Conservation (phyloP, 2,329 filamentous ascomycete genomes). For the Dothidotthia symphoricarpi region DNA sequence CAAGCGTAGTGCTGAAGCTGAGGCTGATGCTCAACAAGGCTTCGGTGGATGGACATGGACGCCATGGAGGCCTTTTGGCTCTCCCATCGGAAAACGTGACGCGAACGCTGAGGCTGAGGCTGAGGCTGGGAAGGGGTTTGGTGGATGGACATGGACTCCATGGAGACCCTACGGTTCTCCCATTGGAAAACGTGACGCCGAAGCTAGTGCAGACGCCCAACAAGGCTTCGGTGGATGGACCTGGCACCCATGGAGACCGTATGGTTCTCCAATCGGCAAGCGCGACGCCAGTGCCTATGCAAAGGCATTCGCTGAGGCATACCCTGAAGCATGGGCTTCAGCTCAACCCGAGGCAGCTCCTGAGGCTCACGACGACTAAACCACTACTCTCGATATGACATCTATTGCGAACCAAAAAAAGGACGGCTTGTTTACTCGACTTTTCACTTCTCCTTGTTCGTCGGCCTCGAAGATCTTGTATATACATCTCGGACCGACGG, state of each 20-base stretch:
- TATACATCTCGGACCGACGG: neutral
- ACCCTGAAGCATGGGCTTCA: too few relatives aligned
- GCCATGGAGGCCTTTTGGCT: constrained; percentile 5
- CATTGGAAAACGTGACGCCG: constrained; percentile 34
- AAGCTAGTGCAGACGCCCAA: constrained; percentile 6
- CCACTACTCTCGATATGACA: too few relatives aligned
- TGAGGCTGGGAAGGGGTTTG: neutral
- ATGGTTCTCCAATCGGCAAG: constrained; percentile 24
- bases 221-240: neutral
- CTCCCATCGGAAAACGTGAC: constrained; percentile 9
- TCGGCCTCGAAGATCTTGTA: neutral
- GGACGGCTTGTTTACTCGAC: neutral
- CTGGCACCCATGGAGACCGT: constrained; percentile 5
- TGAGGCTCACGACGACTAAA: too few relatives aligned
- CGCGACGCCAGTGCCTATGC: constrained; percentile 29
- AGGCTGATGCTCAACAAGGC: constrained; percentile 18
- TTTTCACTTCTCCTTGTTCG: constrained; percentile 3
- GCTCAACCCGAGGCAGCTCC: too few relatives aligned
- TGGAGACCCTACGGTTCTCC: constrained; percentile 15
- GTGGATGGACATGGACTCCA: constrained; percentile 3
- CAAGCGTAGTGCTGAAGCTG: constrained; percentile 13
- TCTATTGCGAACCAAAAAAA: neutral
- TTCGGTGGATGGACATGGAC: neutral
- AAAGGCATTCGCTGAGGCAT: neutral
- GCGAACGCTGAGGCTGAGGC: constrained; percentile 2